Conservation (phyloP, 768 basidiomycete genomes). For the Pleurotus salmoneostramineus region DNA sequence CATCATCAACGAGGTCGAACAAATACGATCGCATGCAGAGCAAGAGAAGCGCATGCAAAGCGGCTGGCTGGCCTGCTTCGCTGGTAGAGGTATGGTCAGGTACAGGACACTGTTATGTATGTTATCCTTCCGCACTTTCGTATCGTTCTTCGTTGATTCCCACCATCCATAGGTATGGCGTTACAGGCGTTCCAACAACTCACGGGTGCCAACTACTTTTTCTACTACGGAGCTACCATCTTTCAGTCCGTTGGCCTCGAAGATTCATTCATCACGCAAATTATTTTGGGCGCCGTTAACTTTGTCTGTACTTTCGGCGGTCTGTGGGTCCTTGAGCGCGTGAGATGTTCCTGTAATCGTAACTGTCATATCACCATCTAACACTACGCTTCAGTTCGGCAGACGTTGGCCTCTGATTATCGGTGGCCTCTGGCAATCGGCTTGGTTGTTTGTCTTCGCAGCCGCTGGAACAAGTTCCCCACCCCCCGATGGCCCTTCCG, state of each 20-base stretch:
- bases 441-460: constrained; percentile 72
- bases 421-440: constrained; percentile 68
- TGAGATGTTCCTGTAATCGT: constrained; percentile 21
- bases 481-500: constrained; percentile 34
- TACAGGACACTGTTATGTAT: constrained; percentile 58
- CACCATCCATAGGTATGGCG: constrained; percentile 39
- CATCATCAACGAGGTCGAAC: constrained; percentile 46
- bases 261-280: constrained; percentile 69
- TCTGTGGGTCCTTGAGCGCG: constrained; percentile 68
- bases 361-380: neutral
- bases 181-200: constrained; percentile 73
- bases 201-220: constrained; percentile 69
- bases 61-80: constrained; percentile 72
- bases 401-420: constrained; percentile 60
- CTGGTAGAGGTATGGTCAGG: constrained; percentile 45
- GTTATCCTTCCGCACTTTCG: constrained; percentile 1
- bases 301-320: constrained; percentile 71
- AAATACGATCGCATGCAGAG: constrained; percentile 50
- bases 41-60: constrained; percentile 40
- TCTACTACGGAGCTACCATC: constrained; percentile 64
- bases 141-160: neutral
- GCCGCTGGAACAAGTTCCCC: constrained; percentile 64
- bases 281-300: constrained; percentile 73
- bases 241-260: constrained; percentile 64
- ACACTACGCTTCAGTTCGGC: constrained; percentile 42